These are phyloP conservation scores for Nemania sp. DNA, from an alignment of 2,329 filamentous ascomycete genomes.

Conservation along the genomic window DNA sequence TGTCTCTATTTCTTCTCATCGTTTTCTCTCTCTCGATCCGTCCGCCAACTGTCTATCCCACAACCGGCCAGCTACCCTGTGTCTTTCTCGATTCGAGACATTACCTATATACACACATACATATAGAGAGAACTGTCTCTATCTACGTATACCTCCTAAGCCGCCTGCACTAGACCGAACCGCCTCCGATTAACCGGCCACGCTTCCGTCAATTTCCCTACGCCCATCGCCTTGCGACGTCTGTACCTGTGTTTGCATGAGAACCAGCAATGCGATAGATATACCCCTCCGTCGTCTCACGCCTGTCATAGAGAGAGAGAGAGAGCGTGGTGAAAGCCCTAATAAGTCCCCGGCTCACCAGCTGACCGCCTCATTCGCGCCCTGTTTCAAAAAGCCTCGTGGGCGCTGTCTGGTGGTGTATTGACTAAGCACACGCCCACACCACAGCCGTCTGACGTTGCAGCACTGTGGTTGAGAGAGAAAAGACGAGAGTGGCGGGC, in stretches of 20 bases:
- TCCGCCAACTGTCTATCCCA: background rate
- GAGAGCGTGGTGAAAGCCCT: background rate
- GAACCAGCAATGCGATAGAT: background rate
- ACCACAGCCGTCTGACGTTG: constrained; percentile 2
- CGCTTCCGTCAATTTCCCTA: background rate
- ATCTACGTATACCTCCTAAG: background rate
- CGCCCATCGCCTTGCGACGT: constrained; percentile 1
- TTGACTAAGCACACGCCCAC: constrained; percentile 12
- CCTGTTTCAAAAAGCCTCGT: constrained; percentile 1
- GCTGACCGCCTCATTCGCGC: constrained; percentile 9
- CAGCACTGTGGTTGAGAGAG: background rate
- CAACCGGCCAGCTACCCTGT: background rate
- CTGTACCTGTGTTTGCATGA: background rate
- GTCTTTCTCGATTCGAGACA: background rate
- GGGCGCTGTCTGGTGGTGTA: background rate
- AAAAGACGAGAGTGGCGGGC: background rate
- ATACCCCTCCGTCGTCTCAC: background rate
- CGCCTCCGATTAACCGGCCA: constrained; percentile 7
- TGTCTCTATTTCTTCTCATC: too few species aligned
- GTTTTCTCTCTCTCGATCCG: too few species aligned
- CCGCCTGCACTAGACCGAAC: constrained; percentile 9
- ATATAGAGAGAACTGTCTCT: too few species aligned
- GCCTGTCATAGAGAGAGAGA: background rate
- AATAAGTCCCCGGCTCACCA: constrained; percentile 1
- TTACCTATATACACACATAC: background rate